Evolutionary conservation across 148 eudicot genomes (phyloP), one percentile per base, ranked within the genome.

Genomic region (Diospyros lotus): DNA sequence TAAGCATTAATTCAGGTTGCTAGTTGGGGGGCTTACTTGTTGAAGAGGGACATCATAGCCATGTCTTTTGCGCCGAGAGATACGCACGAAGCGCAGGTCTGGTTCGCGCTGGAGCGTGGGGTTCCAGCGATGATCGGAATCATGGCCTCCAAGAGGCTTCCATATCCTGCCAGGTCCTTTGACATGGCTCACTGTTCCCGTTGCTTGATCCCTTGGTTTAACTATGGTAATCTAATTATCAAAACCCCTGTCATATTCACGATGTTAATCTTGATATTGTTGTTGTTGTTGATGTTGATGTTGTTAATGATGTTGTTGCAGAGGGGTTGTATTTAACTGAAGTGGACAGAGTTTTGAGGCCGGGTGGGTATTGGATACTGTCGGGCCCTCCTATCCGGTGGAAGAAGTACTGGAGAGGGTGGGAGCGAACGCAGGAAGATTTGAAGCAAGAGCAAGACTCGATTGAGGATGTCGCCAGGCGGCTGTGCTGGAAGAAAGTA

Each of bases 171-270:
- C 40, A 84, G 98, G 77, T 93, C 96, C 68, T 94, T 94, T 75
- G 98, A 94, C 63, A 94, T 94, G 92, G 97, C 98, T 79, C 98
- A 94, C 59, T 94, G 98, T 71, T 92, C 98, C 15, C 96, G 98
- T n/a, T 94, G 98, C 82, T 71, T 94, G 52, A 92, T 94, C 67
- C 97, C 97, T 14, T 92, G 98, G 97, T 10, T 41, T 18, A 77
- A 85, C n/a, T 75, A 76, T 65, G 97, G 98, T 94, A 86, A 67
- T 82, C 3, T 38, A 42, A 40, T 4, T 1, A 64, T 0, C 48
- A 41, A 38, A 38, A 28, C 28, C 28, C 28, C 28, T 28, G 28
- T 28, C 28, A 28, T 28, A 28, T 28, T 28, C 28, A 28, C 28
- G 28, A 0, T 28, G 28, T 28, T 28, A 28, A 28, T 28, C 28